phyloP scores from a whole-genome alignment of 495 filamentous ascomycete genomes.

The Podospora australis region DNA sequence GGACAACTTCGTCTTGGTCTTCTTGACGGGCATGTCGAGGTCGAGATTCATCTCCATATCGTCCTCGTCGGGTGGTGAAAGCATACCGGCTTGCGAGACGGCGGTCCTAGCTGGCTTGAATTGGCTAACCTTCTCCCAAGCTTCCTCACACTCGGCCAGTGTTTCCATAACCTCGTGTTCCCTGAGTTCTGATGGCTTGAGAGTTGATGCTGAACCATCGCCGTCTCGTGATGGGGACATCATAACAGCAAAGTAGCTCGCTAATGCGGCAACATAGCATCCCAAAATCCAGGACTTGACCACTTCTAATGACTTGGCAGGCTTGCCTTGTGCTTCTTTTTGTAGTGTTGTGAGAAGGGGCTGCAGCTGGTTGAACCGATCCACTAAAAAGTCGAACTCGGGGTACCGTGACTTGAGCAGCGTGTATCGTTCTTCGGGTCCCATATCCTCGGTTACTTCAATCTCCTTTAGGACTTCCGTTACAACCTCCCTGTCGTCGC shows the following conservation, averaged over 20 bases:
- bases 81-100: slow-evolving; percentile 16
- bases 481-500: slow-evolving; percentile 50
- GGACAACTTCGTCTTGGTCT: slow-evolving; percentile 25
- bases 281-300: slow-evolving; percentile 69
- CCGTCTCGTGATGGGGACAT: slow-evolving; percentile 61
- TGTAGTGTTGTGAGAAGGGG: slow-evolving; percentile 51
- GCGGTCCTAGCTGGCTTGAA: slow-evolving; percentile 30
- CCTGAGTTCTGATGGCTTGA: slow-evolving; percentile 62
- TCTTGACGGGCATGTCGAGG: slow-evolving; percentile 11
- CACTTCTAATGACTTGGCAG: slow-evolving; percentile 49
- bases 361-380: slow-evolving; percentile 72
- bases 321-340: slow-evolving; percentile 46
- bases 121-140: slow-evolving; percentile 72
- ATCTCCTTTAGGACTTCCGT: slow-evolving; percentile 78
- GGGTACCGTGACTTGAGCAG: slow-evolving; percentile 77
- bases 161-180: slow-evolving; percentile 86
- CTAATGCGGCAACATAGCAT: slow-evolving; percentile 76
- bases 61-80: slow-evolving; percentile 33
- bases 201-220: slow-evolving; percentile 46
- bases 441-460: slow-evolving; percentile 75
- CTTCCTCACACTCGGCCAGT: slow-evolving; percentile 67
- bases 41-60: slow-evolving; percentile 27
- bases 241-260: slow-evolving; percentile 90
- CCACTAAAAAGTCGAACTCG: slow-evolving; percentile 79
- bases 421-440: slow-evolving; percentile 63